Evolutionary conservation across 306 rosid genomes (phyloP).

Genomic region (Betula pendula): DNA sequence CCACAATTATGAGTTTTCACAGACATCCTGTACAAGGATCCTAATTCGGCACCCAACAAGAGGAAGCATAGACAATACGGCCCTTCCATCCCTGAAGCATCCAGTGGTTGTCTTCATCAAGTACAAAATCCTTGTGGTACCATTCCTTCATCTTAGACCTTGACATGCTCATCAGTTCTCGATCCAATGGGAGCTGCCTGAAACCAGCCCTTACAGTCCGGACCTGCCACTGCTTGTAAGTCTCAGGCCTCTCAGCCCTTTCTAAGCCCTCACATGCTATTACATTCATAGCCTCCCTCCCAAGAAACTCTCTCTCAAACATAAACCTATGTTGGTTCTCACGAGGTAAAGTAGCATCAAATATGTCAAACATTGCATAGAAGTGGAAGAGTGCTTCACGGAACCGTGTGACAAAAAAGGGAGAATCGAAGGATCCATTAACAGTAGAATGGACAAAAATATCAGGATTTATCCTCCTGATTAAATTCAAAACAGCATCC

Average conservation of each 20-base stretch:
- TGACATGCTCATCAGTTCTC: background rate
- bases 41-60: conserved; percentile 13
- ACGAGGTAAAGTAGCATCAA: conserved; percentile 1
- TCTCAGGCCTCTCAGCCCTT: conserved; percentile 10
- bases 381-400: conserved; percentile 7
- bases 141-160: conserved; percentile 10
- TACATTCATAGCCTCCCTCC: conserved; percentile 2
- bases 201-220: background rate
- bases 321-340: background rate
- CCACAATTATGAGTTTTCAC: background rate
- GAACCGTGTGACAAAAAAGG: conserved; percentile 7
- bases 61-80: conserved; percentile 10
- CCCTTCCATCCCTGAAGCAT: conserved; percentile 17
- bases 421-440: background rate
- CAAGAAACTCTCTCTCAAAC: background rate
- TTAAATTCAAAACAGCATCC: conserved; percentile 1
- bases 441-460: background rate
- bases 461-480: conserved; percentile 14
- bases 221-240: background rate
- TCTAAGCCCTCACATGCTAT: background rate
- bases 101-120: conserved; percentile 10
- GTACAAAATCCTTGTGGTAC: conserved; percentile 14
- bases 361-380: background rate
- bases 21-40: background rate
- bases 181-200: background rate